A percentile compares a stretch with the other conserved stretches of the same genome.
Evolutionary conservation across 768 basidiomycete genomes (phyloP).

Genomic region (Cyclocybe cylindracea): DNA sequence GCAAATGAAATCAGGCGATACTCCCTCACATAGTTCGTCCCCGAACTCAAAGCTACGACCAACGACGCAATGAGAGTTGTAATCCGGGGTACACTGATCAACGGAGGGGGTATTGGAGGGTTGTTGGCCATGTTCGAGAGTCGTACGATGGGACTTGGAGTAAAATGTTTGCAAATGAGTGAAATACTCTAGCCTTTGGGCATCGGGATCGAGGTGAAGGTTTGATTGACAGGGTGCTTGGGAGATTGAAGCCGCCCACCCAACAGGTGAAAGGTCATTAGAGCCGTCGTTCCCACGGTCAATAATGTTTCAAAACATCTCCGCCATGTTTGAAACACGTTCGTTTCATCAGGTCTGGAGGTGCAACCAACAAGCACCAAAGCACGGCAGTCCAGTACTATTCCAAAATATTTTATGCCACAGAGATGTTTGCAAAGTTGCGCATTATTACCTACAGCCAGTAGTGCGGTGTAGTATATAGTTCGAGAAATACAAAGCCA

Average conservation of each 20-base stretch:
- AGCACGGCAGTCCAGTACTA: too few relatives aligned
- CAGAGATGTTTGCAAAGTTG: too few relatives aligned
- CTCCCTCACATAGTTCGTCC: constrained; percentile 72
- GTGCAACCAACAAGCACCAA: too few relatives aligned
- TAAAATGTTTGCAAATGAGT: background rate
- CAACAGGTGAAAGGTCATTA: background rate
- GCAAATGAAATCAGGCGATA: background rate
- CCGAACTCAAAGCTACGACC: constrained; percentile 61
- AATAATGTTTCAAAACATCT: too few relatives aligned
- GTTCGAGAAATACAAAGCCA: too few relatives aligned
- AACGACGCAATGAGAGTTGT: constrained; percentile 57
- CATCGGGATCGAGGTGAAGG: constrained; percentile 2
- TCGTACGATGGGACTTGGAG: background rate
- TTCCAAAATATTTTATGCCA: too few relatives aligned
- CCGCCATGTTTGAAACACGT: too few relatives aligned
- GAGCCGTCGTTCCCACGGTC: too few relatives aligned
- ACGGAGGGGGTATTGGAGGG: constrained; percentile 21
- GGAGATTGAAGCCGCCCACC: background rate
- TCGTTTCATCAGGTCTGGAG: too few relatives aligned
- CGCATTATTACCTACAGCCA: too few relatives aligned
- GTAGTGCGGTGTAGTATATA: too few relatives aligned
- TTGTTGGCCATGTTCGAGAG: constrained; percentile 18
- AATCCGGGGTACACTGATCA: constrained; percentile 41
- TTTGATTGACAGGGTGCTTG: background rate
- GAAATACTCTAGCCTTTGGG: constrained; percentile 3